These are phyloP conservation scores for Gilbertella persicaria DNA, from an alignment of 371 early-diverging fungal species.

Conservation along the genomic window DNA sequence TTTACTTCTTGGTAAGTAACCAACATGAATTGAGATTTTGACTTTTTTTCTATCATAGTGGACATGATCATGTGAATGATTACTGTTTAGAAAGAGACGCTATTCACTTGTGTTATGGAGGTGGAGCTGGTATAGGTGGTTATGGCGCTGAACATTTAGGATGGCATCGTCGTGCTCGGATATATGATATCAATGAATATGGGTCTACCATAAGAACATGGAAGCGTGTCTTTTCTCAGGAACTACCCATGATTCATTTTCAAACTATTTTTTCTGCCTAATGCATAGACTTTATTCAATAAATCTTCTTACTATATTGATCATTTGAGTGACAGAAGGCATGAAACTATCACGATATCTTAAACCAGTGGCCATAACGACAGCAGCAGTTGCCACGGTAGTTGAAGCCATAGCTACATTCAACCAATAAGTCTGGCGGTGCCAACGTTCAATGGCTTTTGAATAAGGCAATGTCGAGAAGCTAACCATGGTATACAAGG, in stretches of 20 bases:
- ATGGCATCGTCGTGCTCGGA: slow-evolving; percentile 49
- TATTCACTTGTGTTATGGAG: slow-evolving; percentile 53
- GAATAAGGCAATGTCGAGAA: slow-evolving; percentile 90
- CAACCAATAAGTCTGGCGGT: slow-evolving; percentile 59
- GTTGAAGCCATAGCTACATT: slow-evolving; percentile 26
- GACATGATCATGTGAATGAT: slow-evolving; percentile 58
- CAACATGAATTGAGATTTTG: slow-evolving; percentile 2
- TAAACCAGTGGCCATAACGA: slow-evolving; percentile 6
- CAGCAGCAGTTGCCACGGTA: slow-evolving; percentile 7
- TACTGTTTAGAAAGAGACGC: slow-evolving; percentile 50
- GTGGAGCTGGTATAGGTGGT: slow-evolving; percentile 53
- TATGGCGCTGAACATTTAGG: slow-evolving; percentile 51
- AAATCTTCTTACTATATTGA: not conserved
- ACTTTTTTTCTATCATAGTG: slow-evolving; percentile 19
- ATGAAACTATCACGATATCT: slow-evolving; percentile 11
- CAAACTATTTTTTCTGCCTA: slow-evolving; percentile 34
- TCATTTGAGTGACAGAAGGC: not conserved
- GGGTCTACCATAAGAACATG: slow-evolving; percentile 49
- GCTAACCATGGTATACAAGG: slow-evolving; percentile 96
- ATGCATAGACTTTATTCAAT: not conserved
- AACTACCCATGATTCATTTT: slow-evolving; percentile 40
- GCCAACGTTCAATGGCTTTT: slow-evolving; percentile 63
- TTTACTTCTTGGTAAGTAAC: slow-evolving; percentile 31
- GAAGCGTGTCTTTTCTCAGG: slow-evolving; percentile 47
- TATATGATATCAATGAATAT: slow-evolving; percentile 39